Conservation (phyloP, 305 asterid genomes). For the Fraxinus sp. region DNA sequence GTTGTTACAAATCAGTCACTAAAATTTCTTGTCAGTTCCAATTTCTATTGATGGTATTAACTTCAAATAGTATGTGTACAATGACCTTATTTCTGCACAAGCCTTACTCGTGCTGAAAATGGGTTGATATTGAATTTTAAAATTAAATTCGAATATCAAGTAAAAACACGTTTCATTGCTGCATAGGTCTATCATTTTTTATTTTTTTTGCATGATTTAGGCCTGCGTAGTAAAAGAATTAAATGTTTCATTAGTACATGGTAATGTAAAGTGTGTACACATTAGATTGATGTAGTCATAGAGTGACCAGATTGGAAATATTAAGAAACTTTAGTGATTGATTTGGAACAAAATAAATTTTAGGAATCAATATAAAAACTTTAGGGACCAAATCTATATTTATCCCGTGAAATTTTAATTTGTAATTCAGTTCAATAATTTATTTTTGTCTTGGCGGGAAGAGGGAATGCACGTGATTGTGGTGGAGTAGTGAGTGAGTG, state of each 20-base stretch:
- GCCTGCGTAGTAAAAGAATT: neutral
- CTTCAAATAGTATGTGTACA: neutral
- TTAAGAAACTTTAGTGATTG: neutral
- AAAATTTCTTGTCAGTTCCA: neutral
- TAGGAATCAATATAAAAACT: neutral
- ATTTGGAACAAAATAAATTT: neutral
- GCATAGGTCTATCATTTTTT: neutral
- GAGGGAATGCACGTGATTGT: neutral
- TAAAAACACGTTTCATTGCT: neutral
- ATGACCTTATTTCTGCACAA: neutral
- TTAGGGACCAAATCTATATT: neutral
- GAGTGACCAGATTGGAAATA: neutral
- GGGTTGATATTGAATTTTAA: neutral
- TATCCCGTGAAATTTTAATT: neutral
- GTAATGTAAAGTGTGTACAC: neutral
- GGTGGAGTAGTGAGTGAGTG: neutral
- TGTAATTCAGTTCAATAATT: neutral
- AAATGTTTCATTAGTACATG: neutral
- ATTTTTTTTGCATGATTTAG: neutral
- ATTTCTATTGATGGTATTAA: neutral
- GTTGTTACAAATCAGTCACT: neutral
- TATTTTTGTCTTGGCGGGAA: neutral
- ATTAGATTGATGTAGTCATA: neutral
- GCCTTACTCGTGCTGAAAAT: neutral
- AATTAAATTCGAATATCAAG: neutral